Base-by-base conservation (phyloP, 495 filamentous ascomycete genomes). In the Alectoria sarmentosa region DNA sequence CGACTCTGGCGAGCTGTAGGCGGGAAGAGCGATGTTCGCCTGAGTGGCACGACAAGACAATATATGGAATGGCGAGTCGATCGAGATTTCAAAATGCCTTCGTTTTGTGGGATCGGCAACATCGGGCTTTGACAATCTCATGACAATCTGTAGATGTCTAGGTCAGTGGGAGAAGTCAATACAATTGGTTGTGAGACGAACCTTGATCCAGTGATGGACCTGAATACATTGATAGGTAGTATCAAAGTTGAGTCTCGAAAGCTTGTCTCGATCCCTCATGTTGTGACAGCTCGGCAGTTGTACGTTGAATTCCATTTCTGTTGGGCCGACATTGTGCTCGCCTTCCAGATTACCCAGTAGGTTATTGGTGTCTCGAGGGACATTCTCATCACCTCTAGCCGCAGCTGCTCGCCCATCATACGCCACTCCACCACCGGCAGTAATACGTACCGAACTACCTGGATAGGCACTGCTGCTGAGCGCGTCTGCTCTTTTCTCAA, bases 121-220 rank as follows among this genome's bases (percentile, higher is more conserved):
- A 70, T 98, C 94, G 7, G 88, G 77, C 69, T 91, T 92, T 28
- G 92, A 96, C 42, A 98, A 88, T 62, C 94, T 91, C 84, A 98
- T 89, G 60, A 98, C 91, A 70, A 98, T 94, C 94, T 98, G 66
- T 15, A 32, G 28, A 32, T 42, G 36, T 81, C 68, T 72, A 69
- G 65, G 39, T 65, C n/a, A 71, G 64, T 11, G 36, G 19, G 4
- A n/a, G 26, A 14, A 61, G 58, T 9, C 28, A 57, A 58, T 4
- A 2, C 17, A 38, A n/a, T 10, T 3, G 9, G 6, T 19, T 58
- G 42, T 42, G n/a, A 28, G 15, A 68, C 81, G 58, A 84, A 95
- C 94, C 86, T 98, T 98, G 71, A 98, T 97, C 94, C 95, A 98
- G 73, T 98, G 94, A 70, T 92, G 91, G 57, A 98, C 92, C 70